phyloP scores from a whole-genome alignment of 202 grass and related monocot genomes.

The Panicum hallii region DNA sequence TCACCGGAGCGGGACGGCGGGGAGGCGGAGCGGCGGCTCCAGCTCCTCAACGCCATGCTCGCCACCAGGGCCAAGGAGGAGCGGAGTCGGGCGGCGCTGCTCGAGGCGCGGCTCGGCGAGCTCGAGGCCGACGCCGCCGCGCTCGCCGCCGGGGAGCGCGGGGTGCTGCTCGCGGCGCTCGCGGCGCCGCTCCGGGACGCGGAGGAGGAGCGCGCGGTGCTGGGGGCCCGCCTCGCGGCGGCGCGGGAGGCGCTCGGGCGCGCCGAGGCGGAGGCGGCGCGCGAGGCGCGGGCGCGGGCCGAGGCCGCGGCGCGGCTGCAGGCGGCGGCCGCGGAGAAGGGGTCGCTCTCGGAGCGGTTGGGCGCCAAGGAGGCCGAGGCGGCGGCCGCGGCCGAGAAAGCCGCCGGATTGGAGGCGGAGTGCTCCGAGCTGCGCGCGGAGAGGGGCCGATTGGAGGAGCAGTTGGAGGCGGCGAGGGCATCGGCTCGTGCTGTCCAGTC shows the following conservation, averaged over 20 bases:
- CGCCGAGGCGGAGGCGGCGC: constrained; percentile 1
- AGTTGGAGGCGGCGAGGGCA: constrained; percentile 16
- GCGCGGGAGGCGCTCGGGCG: background rate
- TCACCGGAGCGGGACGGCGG: background rate
- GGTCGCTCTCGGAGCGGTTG: background rate
- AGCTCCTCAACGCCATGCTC: background rate
- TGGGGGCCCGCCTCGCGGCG: background rate
- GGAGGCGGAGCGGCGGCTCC: background rate
- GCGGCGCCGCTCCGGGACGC: background rate
- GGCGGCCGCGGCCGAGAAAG: background rate
- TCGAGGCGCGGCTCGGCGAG: constrained; percentile 20
- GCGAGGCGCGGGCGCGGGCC: background rate
- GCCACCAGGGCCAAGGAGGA: background rate
- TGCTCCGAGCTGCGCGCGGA: background rate
- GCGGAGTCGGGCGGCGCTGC: background rate
- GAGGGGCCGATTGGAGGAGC: constrained; percentile 14
- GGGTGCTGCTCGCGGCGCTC: constrained; percentile 31
- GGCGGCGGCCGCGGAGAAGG: constrained; percentile 29
- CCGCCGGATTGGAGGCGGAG: background rate
- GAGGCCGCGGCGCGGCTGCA: background rate
- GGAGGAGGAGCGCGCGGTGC: background rate
- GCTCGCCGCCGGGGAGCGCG: constrained; percentile 39
- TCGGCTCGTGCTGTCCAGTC: background rate
- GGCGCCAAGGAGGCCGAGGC: background rate
- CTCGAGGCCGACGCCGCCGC: constrained; percentile 31